These are phyloP conservation scores for Geosmithia morbida DNA, from an alignment of 2,329 filamentous ascomycete genomes.

Conservation along the genomic window DNA sequence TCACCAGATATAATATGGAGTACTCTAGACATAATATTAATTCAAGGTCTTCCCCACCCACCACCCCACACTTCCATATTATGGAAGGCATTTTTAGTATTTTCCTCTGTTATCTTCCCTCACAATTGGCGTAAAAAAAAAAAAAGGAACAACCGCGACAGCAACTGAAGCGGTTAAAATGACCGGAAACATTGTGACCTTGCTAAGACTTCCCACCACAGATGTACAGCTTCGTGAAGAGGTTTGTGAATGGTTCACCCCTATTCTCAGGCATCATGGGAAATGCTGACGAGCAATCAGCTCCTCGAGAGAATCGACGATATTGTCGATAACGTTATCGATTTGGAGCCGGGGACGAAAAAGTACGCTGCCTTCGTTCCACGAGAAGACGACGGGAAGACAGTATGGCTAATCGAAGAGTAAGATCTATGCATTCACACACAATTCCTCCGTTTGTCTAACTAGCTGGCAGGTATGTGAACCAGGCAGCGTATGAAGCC, in stretches of 20 bases:
- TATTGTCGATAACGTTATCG: not conserved
- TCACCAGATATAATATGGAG: too few species aligned
- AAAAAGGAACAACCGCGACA: not conserved
- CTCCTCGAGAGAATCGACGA: constrained; percentile 1
- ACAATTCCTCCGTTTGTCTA: not conserved
- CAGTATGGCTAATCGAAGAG: constrained; percentile 12
- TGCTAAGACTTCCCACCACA: not conserved
- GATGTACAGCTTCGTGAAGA: not conserved
- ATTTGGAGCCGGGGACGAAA: constrained; percentile 7
- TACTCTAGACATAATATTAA: too few species aligned
- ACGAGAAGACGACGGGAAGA: constrained; percentile 10
- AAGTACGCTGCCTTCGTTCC: constrained; percentile 12
- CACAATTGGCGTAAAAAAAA: not conserved
- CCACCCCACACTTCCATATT: too few species aligned
- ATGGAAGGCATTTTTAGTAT: too few species aligned
- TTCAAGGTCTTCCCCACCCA: too few species aligned
- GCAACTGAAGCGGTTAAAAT: not conserved
- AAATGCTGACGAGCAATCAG: not conserved
- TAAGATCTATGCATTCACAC: constrained; percentile 2
- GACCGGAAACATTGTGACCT: not conserved
- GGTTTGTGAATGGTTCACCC: not conserved
- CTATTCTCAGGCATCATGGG: not conserved
- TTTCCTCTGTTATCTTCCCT: too few species aligned
- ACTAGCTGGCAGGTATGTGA: constrained; percentile 7
- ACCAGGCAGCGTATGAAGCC: constrained; percentile 9